Percentiles rank a stretch among this genome's conserved stretches.
phyloP scores from a whole-genome alignment of 441 rosid genomes.

The Corymbia calophylla region DNA sequence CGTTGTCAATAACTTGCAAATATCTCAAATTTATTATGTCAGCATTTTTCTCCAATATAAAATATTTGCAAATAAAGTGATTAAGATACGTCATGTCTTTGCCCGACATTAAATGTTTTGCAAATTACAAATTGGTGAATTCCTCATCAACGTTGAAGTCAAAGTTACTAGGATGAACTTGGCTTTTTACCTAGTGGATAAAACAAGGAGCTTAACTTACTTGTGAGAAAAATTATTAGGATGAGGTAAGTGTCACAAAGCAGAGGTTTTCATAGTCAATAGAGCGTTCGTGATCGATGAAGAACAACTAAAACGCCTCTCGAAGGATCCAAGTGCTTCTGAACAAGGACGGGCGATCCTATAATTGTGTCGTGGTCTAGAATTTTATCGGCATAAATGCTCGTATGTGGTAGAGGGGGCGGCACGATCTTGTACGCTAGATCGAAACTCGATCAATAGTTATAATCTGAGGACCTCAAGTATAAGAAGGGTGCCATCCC shows the following conservation, averaged over 20 bases:
- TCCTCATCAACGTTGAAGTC: neutral
- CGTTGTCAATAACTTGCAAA: fast-evolving
- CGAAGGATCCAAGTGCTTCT: no score
- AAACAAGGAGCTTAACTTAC: neutral
- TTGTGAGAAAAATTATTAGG: neutral
- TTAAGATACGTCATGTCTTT: neutral
- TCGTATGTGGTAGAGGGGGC: no score
- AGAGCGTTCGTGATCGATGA: no score
- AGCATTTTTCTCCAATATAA: neutral
- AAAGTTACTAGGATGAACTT: neutral
- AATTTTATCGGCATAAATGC: no score
- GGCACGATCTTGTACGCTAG: no score
- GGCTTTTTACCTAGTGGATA: neutral
- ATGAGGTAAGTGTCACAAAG: neutral
- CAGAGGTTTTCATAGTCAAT: no score
- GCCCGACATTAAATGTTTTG: neutral
- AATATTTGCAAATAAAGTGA: neutral
- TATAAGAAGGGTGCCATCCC: no score
- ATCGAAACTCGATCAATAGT: no score
- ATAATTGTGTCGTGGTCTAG: no score
- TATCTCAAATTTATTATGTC: neutral
- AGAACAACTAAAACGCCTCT: no score
- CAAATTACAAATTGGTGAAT: neutral
- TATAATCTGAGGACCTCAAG: no score
- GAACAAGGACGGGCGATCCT: neutral